Evolutionary conservation across 2,329 filamentous ascomycete genomes (phyloP).

Genomic region (Botrytis pseudocinerea): DNA sequence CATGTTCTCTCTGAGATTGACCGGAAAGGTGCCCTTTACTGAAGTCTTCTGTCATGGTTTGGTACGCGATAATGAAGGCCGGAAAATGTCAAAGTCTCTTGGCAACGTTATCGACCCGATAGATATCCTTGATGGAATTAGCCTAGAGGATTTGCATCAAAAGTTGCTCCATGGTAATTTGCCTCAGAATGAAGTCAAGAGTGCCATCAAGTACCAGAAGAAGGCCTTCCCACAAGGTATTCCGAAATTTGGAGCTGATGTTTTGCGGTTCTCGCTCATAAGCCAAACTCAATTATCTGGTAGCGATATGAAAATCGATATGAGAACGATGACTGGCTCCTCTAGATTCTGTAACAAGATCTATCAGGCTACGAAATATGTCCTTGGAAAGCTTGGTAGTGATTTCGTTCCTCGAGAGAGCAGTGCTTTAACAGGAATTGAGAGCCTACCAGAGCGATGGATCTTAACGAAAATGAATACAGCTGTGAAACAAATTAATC

Average conservation of each 20-base stretch:
- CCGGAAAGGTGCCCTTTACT: not conserved
- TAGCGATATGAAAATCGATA: not conserved
- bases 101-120: constrained; percentile 4
- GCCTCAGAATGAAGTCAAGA: not conserved
- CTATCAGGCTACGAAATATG: not conserved
- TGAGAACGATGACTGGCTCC: not conserved
- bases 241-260: not conserved
- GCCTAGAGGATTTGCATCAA: not conserved
- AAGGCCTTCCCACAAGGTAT: not conserved
- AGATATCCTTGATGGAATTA: not conserved
- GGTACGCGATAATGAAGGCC: not conserved
- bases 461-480: not conserved
- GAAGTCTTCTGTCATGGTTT: constrained; percentile 1
- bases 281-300: not conserved
- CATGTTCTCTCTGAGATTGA: not conserved
- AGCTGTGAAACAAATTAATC: not conserved
- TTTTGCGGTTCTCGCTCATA: not conserved
- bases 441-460: not conserved
- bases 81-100: not conserved
- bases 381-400: not conserved
- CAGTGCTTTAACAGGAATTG: not conserved
- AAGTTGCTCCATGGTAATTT: not conserved
- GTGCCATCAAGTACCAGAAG: not conserved
- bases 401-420: not conserved
- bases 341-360: not conserved